Evolutionary conservation across 768 basidiomycete genomes (phyloP).

Genomic region (Russula olivacea): DNA sequence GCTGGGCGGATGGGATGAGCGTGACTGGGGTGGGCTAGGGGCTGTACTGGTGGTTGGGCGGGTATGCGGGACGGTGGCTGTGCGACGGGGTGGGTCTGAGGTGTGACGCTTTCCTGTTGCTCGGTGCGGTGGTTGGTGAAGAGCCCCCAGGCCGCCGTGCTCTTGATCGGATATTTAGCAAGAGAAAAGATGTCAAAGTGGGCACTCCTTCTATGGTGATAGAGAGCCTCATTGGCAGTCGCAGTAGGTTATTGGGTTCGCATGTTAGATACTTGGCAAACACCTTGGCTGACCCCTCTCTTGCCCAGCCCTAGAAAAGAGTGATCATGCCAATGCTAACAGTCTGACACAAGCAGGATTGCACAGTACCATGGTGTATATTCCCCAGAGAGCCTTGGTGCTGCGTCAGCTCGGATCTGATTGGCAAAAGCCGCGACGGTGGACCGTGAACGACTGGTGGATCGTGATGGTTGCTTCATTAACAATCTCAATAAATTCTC

Average conservation of each 20-base stretch:
- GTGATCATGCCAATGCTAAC: no score
- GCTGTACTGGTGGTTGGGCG: no score
- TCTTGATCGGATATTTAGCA: not conserved
- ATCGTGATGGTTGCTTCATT: not conserved
- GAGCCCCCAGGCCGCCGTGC: not conserved
- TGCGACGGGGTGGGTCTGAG: no score
- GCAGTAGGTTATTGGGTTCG: not conserved
- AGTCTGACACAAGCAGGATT: not conserved
- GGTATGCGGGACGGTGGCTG: no score
- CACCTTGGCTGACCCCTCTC: not conserved
- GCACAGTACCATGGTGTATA: not conserved
- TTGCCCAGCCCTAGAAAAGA: not conserved
- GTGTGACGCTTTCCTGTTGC: no score
- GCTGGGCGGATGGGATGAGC: no score
- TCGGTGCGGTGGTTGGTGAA: not conserved
- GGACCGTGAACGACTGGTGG: not conserved
- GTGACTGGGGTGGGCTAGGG: no score
- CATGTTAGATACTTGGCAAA: not conserved
- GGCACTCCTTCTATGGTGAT: not conserved
- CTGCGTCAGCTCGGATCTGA: not conserved
- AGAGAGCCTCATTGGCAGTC: not conserved
- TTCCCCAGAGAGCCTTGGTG: not conserved
- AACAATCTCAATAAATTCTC: no score
- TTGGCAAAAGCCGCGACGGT: not conserved
- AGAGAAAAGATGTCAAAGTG: not conserved